A percentile compares a stretch with the other conserved stretches of the same genome.
These are phyloP conservation scores for Globisporangium cylindrosporum DNA, from an alignment of 352 stramenopile species.

Conservation along the genomic window DNA sequence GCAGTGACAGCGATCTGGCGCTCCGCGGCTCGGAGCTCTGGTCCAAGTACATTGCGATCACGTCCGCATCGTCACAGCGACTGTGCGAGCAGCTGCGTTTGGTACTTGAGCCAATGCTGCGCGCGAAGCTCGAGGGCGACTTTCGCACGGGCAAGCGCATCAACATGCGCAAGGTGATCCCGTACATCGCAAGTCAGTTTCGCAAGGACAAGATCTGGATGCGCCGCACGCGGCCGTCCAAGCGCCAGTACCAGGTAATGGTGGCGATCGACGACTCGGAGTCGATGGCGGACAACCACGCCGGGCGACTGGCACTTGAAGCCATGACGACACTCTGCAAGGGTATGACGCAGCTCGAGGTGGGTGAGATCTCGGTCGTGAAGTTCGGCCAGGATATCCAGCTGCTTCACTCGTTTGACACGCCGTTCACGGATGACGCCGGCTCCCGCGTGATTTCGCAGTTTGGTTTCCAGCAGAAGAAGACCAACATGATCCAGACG, in stretches of 20 bases:
- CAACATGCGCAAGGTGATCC: slow-evolving; percentile 99
- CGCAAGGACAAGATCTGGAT: slow-evolving; percentile 99
- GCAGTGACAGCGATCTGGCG: slow-evolving; percentile 29
- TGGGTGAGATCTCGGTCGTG: slow-evolving; percentile 92
- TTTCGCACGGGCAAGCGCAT: slow-evolving; percentile 99
- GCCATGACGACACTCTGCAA: slow-evolving; percentile 97
- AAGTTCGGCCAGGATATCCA: slow-evolving; percentile 97
- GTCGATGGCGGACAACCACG: slow-evolving; percentile 98
- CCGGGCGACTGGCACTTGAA: slow-evolving; percentile 93
- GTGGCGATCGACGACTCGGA: slow-evolving; percentile 99
- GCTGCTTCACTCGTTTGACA: slow-evolving; percentile 95
- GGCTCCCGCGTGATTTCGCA: slow-evolving; percentile 92
- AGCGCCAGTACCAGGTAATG: slow-evolving; percentile 98
- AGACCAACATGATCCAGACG: slow-evolving; percentile 95
- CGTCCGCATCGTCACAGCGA: slow-evolving; percentile 88
- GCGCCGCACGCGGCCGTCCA: slow-evolving; percentile 96
- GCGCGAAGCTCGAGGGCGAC: slow-evolving; percentile 96
- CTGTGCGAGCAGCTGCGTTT: slow-evolving; percentile 98
- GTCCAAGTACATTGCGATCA: slow-evolving; percentile 92
- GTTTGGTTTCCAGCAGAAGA: slow-evolving; percentile 97
- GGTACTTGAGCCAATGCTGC: slow-evolving; percentile 97
- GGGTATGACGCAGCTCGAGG: slow-evolving; percentile 97
- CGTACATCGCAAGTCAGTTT: slow-evolving; percentile 99
- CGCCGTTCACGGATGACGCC: slow-evolving; percentile 96
- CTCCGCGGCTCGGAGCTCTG: slow-evolving; percentile 80